Conservation (phyloP, 2,329 filamentous ascomycete genomes). For the Botryotinia globosa region DNA sequence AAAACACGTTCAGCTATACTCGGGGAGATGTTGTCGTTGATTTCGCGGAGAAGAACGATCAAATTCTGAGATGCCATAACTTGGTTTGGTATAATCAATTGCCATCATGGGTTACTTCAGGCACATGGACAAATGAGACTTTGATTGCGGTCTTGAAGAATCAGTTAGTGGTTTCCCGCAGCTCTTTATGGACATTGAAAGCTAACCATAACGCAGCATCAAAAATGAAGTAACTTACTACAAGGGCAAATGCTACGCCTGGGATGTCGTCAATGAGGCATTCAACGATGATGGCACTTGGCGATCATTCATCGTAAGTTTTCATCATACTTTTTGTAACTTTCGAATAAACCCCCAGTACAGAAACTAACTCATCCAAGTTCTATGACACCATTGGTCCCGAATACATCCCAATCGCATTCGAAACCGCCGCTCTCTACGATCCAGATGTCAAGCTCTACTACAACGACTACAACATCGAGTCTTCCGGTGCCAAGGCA, state of each 20-base stretch:
- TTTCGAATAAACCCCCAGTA: slow-evolving; percentile 23
- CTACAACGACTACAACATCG: slow-evolving; percentile 62
- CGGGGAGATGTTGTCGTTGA: slow-evolving; percentile 53
- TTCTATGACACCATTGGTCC: slow-evolving; percentile 44
- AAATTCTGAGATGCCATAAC: slow-evolving; percentile 62
- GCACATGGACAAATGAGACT: slow-evolving; percentile 56
- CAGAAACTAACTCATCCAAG: neutral
- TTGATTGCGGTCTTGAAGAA: slow-evolving; percentile 55
- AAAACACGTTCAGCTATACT: slow-evolving; percentile 56
- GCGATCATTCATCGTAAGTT: slow-evolving; percentile 47
- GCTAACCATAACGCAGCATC: slow-evolving; percentile 41
- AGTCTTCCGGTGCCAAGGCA: slow-evolving; percentile 50
- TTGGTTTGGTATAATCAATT: slow-evolving; percentile 51
- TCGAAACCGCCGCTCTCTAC: slow-evolving; percentile 32
- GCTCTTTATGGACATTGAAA: neutral
- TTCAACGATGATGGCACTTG: slow-evolving; percentile 57
- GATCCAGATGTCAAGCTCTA: slow-evolving; percentile 36
- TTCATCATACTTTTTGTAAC: slow-evolving; percentile 45
- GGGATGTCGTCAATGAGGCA: slow-evolving; percentile 67
- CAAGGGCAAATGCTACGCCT: slow-evolving; percentile 59
- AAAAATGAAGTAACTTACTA: slow-evolving; percentile 57
- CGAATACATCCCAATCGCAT: slow-evolving; percentile 46
- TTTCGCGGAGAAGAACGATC: slow-evolving; percentile 48
- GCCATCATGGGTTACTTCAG: slow-evolving; percentile 50
- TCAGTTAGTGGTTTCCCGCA: slow-evolving; percentile 40